Percentiles rank a stretch among this genome's conserved stretches.
Conservation (phyloP, 2,329 filamentous ascomycete genomes). For the Fusarium camptoceras region DNA sequence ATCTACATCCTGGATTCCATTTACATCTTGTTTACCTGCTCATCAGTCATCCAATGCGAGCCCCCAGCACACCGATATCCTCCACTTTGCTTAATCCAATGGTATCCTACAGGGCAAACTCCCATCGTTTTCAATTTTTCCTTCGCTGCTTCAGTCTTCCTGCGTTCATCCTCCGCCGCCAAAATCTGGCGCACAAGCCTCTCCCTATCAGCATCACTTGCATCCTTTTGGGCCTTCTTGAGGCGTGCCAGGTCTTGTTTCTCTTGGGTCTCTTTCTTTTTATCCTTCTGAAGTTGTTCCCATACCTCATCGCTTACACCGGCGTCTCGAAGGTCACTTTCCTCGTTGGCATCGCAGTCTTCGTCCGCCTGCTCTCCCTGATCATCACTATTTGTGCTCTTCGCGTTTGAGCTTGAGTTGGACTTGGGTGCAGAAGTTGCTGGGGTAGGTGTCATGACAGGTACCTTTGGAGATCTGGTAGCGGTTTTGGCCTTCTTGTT, state of each 20-base stretch:
- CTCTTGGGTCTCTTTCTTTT: conserved; percentile 51
- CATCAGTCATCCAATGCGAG: conserved; percentile 58
- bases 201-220: conserved; percentile 50
- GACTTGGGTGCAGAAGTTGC: background rate
- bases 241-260: conserved; percentile 54
- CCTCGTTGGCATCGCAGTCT: background rate
- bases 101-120: conserved; percentile 65
- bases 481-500: conserved; percentile 16
- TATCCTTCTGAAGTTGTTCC: conserved; percentile 68
- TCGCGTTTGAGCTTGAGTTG: background rate
- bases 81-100: conserved; percentile 68
- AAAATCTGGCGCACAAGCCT: conserved; percentile 50
- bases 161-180: conserved; percentile 52
- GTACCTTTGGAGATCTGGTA: background rate
- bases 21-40: conserved; percentile 17
- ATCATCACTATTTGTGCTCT: background rate
- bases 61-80: conserved; percentile 75
- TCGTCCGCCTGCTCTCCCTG: background rate
- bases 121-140: conserved; percentile 65
- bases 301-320: conserved; percentile 71
- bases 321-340: conserved; percentile 58
- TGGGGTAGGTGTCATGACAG: background rate
- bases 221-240: conserved; percentile 45
- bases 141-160: conserved; percentile 56
- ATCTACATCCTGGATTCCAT: background rate